These are phyloP conservation scores for Moricandia arvensis DNA, from an alignment of 345 rosid genomes.

Conservation along the genomic window DNA sequence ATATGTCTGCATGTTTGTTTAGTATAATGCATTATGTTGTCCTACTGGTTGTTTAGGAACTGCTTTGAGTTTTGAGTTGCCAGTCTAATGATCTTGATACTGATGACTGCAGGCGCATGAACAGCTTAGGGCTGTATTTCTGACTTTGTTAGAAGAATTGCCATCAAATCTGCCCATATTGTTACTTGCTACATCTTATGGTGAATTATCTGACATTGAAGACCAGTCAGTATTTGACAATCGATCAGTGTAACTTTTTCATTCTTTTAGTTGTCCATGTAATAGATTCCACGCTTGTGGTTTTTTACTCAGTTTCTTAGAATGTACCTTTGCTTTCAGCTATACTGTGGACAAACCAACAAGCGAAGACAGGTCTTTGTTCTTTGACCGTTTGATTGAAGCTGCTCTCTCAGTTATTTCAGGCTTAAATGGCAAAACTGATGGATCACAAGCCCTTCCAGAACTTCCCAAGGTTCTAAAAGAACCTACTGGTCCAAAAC, in stretches of 20 bases:
- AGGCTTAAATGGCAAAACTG: slow-evolving; percentile 45
- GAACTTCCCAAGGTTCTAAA: slow-evolving; percentile 88
- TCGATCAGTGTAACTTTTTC: slow-evolving; percentile 57
- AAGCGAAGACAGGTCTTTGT: slow-evolving; percentile 70
- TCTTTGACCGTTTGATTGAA: slow-evolving; percentile 74
- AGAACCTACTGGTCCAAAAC: slow-evolving; percentile 81
- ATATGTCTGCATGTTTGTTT: slow-evolving; percentile 21
- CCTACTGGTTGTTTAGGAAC: slow-evolving; percentile 6
- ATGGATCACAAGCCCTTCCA: slow-evolving; percentile 46
- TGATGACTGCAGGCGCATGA: slow-evolving; percentile 82
- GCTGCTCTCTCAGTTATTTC: slow-evolving; percentile 84
- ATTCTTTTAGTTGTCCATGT: slow-evolving; percentile 6
- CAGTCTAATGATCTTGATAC: slow-evolving; percentile 23
- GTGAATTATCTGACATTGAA: slow-evolving; percentile 53
- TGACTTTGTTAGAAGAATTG: slow-evolving; percentile 88
- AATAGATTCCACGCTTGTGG: neutral
- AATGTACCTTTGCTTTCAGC: slow-evolving; percentile 50
- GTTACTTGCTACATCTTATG: slow-evolving; percentile 75
- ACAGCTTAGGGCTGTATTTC: slow-evolving; percentile 89
- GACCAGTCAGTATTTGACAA: slow-evolving; percentile 64
- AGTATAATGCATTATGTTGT: neutral
- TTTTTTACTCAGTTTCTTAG: slow-evolving; percentile 24
- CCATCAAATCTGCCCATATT: slow-evolving; percentile 85
- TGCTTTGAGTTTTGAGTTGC: neutral
- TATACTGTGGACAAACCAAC: slow-evolving; percentile 77